A percentile compares a stretch with the other conserved stretches of the same genome.
Conservation (phyloP, 176 grass and related monocot genomes). For the Panicum miliaceum region DNA sequence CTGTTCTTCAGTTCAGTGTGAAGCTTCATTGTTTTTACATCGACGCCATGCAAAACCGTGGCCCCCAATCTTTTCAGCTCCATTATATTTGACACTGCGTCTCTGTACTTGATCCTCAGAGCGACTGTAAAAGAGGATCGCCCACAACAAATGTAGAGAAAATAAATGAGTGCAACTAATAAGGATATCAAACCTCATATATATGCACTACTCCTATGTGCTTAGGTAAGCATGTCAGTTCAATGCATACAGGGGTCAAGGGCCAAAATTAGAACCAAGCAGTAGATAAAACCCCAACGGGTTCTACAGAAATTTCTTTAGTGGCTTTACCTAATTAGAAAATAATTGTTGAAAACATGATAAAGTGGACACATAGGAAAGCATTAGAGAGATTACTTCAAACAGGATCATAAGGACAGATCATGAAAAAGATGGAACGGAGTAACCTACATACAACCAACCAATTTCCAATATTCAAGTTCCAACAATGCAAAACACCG, state of each 20-base stretch:
- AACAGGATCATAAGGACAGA: too few relatives aligned
- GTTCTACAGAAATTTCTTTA: too few relatives aligned
- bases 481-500: too few relatives aligned
- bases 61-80: slow-evolving; percentile 39
- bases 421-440: too few relatives aligned
- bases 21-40: slow-evolving; percentile 51
- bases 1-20: slow-evolving; percentile 49
- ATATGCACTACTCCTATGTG: neutral
- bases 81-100: slow-evolving; percentile 48
- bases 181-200: neutral
- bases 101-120: slow-evolving; percentile 43
- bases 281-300: neutral
- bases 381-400: too few relatives aligned
- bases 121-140: slow-evolving; percentile 11
- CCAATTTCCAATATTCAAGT: too few relatives aligned
- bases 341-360: too few relatives aligned
- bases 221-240: neutral
- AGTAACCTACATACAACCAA: too few relatives aligned
- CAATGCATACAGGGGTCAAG: neutral
- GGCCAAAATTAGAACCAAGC: neutral
- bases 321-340: too few relatives aligned
- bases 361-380: too few relatives aligned
- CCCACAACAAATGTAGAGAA: neutral
- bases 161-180: neutral
- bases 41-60: slow-evolving; percentile 49